A percentile compares a stretch with the other conserved stretches of the same genome.
phyloP scores from a whole-genome alignment of 306 rosid species.

The Lathyrus aphaca region DNA sequence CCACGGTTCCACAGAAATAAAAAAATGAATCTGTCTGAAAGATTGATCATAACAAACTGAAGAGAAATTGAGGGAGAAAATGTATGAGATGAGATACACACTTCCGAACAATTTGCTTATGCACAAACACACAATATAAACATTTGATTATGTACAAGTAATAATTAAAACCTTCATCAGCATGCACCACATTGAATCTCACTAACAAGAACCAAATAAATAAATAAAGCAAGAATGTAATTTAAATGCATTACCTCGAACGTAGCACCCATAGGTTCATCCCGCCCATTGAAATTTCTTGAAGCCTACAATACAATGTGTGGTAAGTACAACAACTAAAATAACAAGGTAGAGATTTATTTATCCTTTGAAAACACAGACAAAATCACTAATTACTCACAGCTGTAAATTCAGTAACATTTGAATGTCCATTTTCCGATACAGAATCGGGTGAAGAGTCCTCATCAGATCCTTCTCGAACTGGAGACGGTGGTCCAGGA shows the following conservation, averaged over 20 bases:
- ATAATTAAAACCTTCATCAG: background rate
- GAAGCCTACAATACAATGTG: slow-evolving; percentile 30
- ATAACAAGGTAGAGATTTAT: background rate
- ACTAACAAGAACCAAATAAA: slow-evolving; percentile 6
- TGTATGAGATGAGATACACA: too few relatives aligned
- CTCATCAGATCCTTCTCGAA: slow-evolving; percentile 88
- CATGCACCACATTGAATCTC: background rate
- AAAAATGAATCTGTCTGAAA: too few relatives aligned
- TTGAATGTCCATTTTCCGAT: slow-evolving; percentile 70
- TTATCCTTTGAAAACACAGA: slow-evolving; percentile 1
- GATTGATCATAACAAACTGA: too few relatives aligned
- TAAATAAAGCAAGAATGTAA: background rate
- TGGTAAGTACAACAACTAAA: slow-evolving; percentile 25
- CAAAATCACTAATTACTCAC: slow-evolving; percentile 54
- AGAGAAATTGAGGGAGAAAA: too few relatives aligned
- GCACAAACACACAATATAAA: slow-evolving; percentile 8
- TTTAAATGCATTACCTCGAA: slow-evolving; percentile 17
- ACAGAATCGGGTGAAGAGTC: slow-evolving; percentile 82
- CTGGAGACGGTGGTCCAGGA: slow-evolving; percentile 83
- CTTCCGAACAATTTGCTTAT: too few relatives aligned
- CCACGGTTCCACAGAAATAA: too few relatives aligned
- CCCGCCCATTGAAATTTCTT: slow-evolving; percentile 10
- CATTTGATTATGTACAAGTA: background rate
- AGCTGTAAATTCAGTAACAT: slow-evolving; percentile 52
- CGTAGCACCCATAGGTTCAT: background rate